Evolutionary conservation across 2,329 filamentous ascomycete species (phyloP).

Genomic region (Cucurbitaria berberidis): DNA sequence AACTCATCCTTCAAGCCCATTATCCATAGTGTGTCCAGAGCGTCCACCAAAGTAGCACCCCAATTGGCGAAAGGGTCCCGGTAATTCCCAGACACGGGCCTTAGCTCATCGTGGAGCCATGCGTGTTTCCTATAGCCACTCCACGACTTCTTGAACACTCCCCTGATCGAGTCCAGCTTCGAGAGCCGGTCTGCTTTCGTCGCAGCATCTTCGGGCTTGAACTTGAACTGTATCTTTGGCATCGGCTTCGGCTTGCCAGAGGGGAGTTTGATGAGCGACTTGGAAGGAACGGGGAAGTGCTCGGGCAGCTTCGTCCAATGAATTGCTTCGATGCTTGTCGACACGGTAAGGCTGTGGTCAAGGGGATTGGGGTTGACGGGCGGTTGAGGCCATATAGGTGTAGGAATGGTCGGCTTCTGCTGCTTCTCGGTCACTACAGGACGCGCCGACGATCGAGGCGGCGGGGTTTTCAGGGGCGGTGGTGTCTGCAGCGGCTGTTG

Average conservation of each 20-base stretch:
- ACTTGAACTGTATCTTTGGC: conserved; percentile 77
- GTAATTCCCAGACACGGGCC: conserved; percentile 69
- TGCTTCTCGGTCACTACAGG: conserved; percentile 15
- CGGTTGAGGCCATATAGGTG: conserved; percentile 18
- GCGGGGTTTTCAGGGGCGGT: conserved; percentile 32
- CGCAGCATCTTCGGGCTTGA: conserved; percentile 65
- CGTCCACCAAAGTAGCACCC: conserved; percentile 85
- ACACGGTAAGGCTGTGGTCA: conserved; percentile 28
- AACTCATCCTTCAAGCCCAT: conserved; percentile 72
- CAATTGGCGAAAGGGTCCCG: conserved; percentile 89
- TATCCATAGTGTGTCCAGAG: conserved; percentile 75
- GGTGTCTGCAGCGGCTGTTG: conserved; percentile 32
- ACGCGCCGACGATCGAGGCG: conserved; percentile 16
- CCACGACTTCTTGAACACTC: conserved; percentile 81
- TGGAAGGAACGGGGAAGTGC: conserved; percentile 75
- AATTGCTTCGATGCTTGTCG: conserved; percentile 43
- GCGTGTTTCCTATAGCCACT: conserved; percentile 78
- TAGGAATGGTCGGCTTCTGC: conserved; percentile 25
- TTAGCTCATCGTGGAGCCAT: conserved; percentile 86
- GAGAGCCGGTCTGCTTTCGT: conserved; percentile 64
- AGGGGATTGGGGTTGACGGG: conserved; percentile 17
- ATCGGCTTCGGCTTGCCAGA: conserved; percentile 72
- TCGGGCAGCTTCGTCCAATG: conserved; percentile 80
- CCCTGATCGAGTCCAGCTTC: conserved; percentile 71
- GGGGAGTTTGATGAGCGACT: conserved; percentile 77